Percentiles rank a stretch among this genome's conserved stretches.
phyloP scores from a whole-genome alignment of 2,329 filamentous ascomycete genomes.

The Colletotrichum navitas region DNA sequence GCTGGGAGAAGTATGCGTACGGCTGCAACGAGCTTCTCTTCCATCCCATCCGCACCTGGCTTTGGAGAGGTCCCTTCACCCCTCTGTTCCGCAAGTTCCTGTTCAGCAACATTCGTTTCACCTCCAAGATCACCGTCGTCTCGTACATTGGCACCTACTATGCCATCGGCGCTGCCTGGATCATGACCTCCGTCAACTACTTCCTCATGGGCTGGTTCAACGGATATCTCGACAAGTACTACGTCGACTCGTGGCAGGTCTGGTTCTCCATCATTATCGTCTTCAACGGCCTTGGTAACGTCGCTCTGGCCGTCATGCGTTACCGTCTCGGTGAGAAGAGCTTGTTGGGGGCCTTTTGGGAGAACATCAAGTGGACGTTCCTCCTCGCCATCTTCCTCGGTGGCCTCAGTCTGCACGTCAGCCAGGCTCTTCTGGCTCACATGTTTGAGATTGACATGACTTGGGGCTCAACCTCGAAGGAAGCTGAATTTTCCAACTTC shows the following conservation, averaged over 20 bases:
- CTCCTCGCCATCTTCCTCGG: slow-evolving; percentile 85
- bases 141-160: slow-evolving; percentile 87
- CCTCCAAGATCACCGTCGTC: slow-evolving; percentile 80
- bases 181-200: slow-evolving; percentile 80
- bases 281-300: slow-evolving; percentile 80
- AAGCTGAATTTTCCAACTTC: slow-evolving; percentile 84
- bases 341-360: slow-evolving; percentile 68
- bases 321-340: slow-evolving; percentile 76
- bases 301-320: slow-evolving; percentile 78
- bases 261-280: slow-evolving; percentile 86
- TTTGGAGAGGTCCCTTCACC: slow-evolving; percentile 80
- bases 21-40: slow-evolving; percentile 87
- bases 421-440: slow-evolving; percentile 82
- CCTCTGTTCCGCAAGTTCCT: slow-evolving; percentile 82
- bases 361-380: slow-evolving; percentile 81
- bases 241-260: slow-evolving; percentile 82
- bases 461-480: slow-evolving; percentile 88
- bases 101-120: slow-evolving; percentile 78
- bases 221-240: slow-evolving; percentile 83
- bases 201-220: slow-evolving; percentile 83
- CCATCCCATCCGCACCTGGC: slow-evolving; percentile 81
- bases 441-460: slow-evolving; percentile 90
- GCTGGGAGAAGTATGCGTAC: slow-evolving; percentile 91
- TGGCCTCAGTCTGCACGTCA: slow-evolving; percentile 84
- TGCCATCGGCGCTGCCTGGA: slow-evolving; percentile 81